These are phyloP conservation scores for Emmonsia crescens DNA, from an alignment of 2,329 filamentous ascomycete species.

Conservation along the genomic window DNA sequence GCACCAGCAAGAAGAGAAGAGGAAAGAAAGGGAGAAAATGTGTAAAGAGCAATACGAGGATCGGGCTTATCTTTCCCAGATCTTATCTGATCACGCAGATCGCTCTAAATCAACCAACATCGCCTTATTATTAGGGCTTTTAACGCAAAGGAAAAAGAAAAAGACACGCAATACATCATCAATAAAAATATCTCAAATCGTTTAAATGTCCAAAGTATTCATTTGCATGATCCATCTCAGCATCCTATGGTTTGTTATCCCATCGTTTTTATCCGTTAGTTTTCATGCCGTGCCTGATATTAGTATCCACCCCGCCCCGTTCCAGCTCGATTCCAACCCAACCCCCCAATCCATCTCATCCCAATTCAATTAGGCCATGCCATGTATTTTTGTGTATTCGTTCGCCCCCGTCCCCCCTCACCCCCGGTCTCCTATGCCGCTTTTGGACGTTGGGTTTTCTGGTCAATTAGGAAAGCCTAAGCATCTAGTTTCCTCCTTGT, in stretches of 20 bases:
- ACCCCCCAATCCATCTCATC: background rate
- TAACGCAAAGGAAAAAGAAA: no score
- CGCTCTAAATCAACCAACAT: no score
- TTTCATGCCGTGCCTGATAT: background rate
- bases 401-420: no score
- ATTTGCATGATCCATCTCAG: background rate
- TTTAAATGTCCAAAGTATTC: background rate
- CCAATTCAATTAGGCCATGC: background rate
- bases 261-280: background rate
- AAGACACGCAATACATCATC: no score
- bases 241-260: background rate
- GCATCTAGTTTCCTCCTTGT: background rate
- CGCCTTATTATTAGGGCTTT: no score
- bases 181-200: background rate
- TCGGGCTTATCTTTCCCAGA: no score
- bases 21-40: no score
- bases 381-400: background rate
- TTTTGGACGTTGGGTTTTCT: background rate
- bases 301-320: background rate
- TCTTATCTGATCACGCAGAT: no score
- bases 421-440: background rate
- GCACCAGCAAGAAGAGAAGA: no score
- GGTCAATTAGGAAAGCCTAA: background rate
- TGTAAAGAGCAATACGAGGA: no score
- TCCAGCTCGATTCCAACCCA: background rate